These are phyloP conservation scores for Magnaporthiopsis rhizophila DNA, from an alignment of 2,329 filamentous ascomycete species.

Conservation along the genomic window DNA sequence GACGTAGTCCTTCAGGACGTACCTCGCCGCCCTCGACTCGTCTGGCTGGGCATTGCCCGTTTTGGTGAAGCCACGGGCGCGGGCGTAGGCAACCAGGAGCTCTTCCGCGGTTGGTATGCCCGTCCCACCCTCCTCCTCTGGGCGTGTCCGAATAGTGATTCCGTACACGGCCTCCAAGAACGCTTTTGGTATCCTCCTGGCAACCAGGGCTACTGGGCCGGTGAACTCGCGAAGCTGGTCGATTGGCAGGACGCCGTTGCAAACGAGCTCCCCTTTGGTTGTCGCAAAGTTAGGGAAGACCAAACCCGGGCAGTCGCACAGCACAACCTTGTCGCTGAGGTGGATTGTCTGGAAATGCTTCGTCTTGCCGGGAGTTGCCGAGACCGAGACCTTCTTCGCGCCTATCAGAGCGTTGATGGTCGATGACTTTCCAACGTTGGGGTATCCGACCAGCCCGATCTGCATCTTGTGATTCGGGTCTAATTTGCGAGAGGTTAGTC, in stretches of 20 bases:
- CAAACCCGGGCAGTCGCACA: constrained; percentile 97
- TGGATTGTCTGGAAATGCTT: constrained; percentile 99
- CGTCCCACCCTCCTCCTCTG: constrained; percentile 86
- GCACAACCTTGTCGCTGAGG: constrained; percentile 76
- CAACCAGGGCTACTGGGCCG: constrained; percentile 75
- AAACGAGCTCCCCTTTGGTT: constrained; percentile 93
- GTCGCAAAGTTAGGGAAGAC: constrained; percentile 98
- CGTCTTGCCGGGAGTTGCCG: constrained; percentile 93
- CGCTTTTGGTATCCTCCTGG: constrained; percentile 73
- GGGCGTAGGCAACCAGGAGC: constrained; percentile 76
- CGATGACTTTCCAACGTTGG: constrained; percentile 97
- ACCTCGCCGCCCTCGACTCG: constrained; percentile 82
- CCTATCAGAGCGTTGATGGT: constrained; percentile 99
- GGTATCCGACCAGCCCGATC: constrained; percentile 93
- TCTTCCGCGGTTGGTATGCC: constrained; percentile 80
- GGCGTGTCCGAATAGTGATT: constrained; percentile 74
- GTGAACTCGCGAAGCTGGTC: constrained; percentile 92
- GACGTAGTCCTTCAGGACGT: constrained; percentile 94
- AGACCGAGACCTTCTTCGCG: constrained; percentile 97
- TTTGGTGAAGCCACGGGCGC: constrained; percentile 83
- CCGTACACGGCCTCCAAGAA: constrained; percentile 94
- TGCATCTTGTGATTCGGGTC: constrained; percentile 60
- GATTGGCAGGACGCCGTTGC: constrained; percentile 89
- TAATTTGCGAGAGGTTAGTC: constrained; percentile 15
- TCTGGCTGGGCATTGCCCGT: constrained; percentile 86